Base-by-base conservation (phyloP, 495 filamentous ascomycete species). In the Podospora fimiseda region DNA sequence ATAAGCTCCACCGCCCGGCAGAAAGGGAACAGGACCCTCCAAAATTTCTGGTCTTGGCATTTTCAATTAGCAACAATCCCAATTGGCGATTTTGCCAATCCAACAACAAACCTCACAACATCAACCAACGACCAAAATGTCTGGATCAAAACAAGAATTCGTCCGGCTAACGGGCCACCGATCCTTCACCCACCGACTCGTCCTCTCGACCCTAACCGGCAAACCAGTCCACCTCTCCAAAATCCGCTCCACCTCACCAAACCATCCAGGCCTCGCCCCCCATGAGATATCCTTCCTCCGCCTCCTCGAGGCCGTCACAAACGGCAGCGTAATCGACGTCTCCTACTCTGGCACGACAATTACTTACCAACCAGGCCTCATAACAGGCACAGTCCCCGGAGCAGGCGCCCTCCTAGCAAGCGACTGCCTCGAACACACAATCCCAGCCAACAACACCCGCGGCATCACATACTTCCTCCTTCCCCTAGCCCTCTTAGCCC, bases 281-380 rank as follows among this genome's bases (percentile, higher is more conserved):
- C 87, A 94, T 74, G 94, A 99, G 73, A 83, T 96, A 62, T 95
- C 92, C 30, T 89, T 99, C 71, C 79, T 99, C 15, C 93, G 94
- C 46, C 85, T 99, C 7, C 83, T 99, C 58, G 93, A 97, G 66
- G 76, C 86, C 48, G 77, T 99, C 60, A 97, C 94, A 64, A 99
- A 99, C 80, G 94, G 94, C 73, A 86, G 88, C 24, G 78, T 82
- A 53, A 88, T 96, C 73, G 89, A 96, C 63, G 94, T 99, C 59
- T 93, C 89, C 14, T 89, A 94, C 70, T 96, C 89, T 9, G 93
- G 94, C 57, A 97, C 93, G 0, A 89, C 88, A 13, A 76, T 97
- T 41, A 83, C 90, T 30, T 97, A 93, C 73, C 84, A 86, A 44
- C 94, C 94, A 0, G 94, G 94, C 22, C 74, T 99, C 5, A 91